phyloP scores from a whole-genome alignment of 2,329 filamentous ascomycete genomes.

The Torrubiella hemipterigena region DNA sequence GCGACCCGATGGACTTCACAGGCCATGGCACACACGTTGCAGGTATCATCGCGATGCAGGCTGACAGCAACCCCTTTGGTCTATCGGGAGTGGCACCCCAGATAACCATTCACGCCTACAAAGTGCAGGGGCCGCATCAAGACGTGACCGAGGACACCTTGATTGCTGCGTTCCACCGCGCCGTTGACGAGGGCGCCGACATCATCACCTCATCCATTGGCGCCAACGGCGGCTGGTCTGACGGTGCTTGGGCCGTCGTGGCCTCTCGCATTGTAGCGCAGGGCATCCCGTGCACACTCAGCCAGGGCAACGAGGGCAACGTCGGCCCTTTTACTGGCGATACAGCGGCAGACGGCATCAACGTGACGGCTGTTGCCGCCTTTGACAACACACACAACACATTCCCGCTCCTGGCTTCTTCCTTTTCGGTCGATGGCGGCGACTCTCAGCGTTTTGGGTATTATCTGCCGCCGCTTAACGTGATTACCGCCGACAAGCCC shows the following conservation, averaged over 20 bases:
- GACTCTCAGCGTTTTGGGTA: background rate
- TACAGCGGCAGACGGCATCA: background rate
- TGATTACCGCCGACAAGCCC: slow-evolving; percentile 14
- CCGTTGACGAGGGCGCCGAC: slow-evolving; percentile 34
- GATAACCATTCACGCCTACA: slow-evolving; percentile 38
- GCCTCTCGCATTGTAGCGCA: slow-evolving; percentile 30
- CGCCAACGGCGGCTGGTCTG: slow-evolving; percentile 10
- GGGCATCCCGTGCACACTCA: slow-evolving; percentile 30
- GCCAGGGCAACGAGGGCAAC: slow-evolving; percentile 25
- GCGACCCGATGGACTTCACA: slow-evolving; percentile 9
- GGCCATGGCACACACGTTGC: slow-evolving; percentile 14
- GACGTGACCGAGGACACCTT: slow-evolving; percentile 35
- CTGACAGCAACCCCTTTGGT: slow-evolving; percentile 31
- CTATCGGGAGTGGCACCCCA: slow-evolving; percentile 41
- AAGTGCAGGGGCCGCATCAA: slow-evolving; percentile 37
- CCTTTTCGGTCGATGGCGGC: background rate
- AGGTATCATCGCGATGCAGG: slow-evolving; percentile 19
- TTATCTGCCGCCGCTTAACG: too few relatives aligned
- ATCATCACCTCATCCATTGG: slow-evolving; percentile 15
- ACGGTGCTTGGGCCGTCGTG: slow-evolving; percentile 28
- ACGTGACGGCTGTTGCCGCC: background rate
- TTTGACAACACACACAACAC: background rate
- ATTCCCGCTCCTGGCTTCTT: background rate
- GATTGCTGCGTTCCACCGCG: slow-evolving; percentile 39
- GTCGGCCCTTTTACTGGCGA: background rate